Evolutionary conservation across 352 stramenopile species (phyloP).

Genomic region (Albugo candida): DNA sequence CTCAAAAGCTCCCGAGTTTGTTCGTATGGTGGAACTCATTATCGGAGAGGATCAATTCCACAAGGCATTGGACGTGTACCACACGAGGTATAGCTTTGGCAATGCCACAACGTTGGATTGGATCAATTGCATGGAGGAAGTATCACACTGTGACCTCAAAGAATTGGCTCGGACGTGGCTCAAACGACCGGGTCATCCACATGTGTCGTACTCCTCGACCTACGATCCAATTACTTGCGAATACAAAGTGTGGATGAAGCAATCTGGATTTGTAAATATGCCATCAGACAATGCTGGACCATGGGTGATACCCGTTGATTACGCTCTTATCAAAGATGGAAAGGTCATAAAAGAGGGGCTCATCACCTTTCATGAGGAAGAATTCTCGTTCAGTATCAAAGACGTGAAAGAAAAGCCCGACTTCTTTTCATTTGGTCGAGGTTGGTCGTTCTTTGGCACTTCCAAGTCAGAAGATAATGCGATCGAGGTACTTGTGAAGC

Average conservation of each 20-base stretch:
- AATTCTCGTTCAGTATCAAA: constrained; percentile 26
- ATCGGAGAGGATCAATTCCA: constrained; percentile 42
- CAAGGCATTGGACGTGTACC: constrained; percentile 56
- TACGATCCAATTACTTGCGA: constrained; percentile 30
- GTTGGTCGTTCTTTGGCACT: constrained; percentile 68
- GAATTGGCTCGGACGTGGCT: constrained; percentile 53
- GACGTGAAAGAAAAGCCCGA: constrained; percentile 31
- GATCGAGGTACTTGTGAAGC: constrained; percentile 27
- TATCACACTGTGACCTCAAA: constrained; percentile 32
- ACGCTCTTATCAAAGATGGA: constrained; percentile 43
- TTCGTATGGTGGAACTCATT: constrained; percentile 58
- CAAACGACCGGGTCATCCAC: constrained; percentile 44
- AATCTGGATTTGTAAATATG: constrained; percentile 55
- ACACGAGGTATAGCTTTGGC: constrained; percentile 48
- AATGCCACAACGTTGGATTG: constrained; percentile 59
- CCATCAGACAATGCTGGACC: constrained; percentile 39
- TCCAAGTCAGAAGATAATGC: constrained; percentile 37
- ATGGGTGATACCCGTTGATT: constrained; percentile 63
- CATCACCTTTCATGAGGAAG: constrained; percentile 36
- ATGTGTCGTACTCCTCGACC: constrained; percentile 33
- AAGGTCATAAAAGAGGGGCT: constrained; percentile 35
- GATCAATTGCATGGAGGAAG: constrained; percentile 63
- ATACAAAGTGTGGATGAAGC: constrained; percentile 34
- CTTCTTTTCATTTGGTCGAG: constrained; percentile 49
- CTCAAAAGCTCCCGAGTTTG: constrained; percentile 59